Conservation (phyloP, 441 rosid genomes). For the Populus hybrid region DNA sequence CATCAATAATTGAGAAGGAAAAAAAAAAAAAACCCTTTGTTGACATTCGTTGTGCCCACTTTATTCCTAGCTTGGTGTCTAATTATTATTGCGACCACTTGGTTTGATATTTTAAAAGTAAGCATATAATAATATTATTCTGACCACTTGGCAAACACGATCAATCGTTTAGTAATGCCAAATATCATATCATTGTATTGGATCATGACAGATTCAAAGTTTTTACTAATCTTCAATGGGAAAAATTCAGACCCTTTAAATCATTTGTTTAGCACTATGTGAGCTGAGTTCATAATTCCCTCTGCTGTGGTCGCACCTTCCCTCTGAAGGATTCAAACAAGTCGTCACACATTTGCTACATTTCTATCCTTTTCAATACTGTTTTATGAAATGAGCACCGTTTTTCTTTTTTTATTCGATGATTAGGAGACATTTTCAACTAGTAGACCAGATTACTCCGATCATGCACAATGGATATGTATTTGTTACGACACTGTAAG, state of each 20-base stretch:
- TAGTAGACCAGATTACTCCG: too few species aligned
- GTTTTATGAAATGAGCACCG: too few species aligned
- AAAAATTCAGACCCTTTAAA: not conserved
- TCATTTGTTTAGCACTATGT: not conserved
- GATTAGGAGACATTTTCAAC: not conserved
- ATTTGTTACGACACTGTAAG: not conserved
- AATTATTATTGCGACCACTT: slow-evolving; percentile 10
- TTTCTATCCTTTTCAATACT: not conserved
- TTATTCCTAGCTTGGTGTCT: not conserved
- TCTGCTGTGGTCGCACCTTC: not conserved
- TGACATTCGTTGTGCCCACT: slow-evolving; percentile 8
- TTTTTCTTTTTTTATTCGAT: not conserved
- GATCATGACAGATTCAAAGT: not conserved
- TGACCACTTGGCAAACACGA: not conserved
- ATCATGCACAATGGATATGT: not conserved
- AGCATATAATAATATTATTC: not conserved
- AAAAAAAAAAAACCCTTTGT: not conserved
- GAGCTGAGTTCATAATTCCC: not conserved
- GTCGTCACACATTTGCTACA: not conserved
- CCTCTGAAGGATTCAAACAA: slow-evolving; percentile 3
- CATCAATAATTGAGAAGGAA: not conserved
- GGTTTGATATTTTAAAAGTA: not conserved
- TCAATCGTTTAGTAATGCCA: not conserved
- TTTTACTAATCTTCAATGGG: not conserved
- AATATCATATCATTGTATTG: not conserved